phyloP scores from a whole-genome alignment of 169 alveolate species.

The Blepharisma undulans region DNA sequence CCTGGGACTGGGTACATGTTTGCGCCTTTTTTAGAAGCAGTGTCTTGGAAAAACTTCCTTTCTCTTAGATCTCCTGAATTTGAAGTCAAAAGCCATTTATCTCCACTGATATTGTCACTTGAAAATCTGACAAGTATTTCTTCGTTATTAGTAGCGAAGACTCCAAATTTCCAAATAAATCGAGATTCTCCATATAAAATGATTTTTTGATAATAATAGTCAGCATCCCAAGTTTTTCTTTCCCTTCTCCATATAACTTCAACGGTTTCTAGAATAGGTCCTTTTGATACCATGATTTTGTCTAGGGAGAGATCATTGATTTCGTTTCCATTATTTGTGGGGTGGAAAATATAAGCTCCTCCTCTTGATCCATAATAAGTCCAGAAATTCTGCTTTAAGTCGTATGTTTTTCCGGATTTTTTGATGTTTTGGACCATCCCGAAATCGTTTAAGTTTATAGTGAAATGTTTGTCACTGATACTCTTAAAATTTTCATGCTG shows the following conservation, averaged over 20 bases:
- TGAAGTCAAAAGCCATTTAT: neutral
- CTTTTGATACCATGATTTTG: neutral
- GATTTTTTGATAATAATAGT: neutral
- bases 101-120: neutral
- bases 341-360: constrained; percentile 19
- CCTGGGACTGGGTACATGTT: neutral
- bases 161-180: neutral
- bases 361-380: constrained; percentile 2
- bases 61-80: neutral
- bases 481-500: neutral
- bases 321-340: neutral
- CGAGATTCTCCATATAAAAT: neutral
- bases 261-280: neutral
- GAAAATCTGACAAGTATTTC: neutral
- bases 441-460: neutral
- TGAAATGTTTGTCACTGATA: neutral
- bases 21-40: neutral
- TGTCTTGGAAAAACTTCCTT: neutral
- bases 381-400: neutral
- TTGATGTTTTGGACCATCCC: neutral
- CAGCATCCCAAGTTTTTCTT: neutral
- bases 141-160: neutral
- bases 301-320: neutral
- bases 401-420: neutral
- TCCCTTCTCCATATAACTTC: neutral